Evolutionary conservation across 1,139 yeast species (phyloP).

Genomic region (Schizosaccharomyces versatilis): DNA sequence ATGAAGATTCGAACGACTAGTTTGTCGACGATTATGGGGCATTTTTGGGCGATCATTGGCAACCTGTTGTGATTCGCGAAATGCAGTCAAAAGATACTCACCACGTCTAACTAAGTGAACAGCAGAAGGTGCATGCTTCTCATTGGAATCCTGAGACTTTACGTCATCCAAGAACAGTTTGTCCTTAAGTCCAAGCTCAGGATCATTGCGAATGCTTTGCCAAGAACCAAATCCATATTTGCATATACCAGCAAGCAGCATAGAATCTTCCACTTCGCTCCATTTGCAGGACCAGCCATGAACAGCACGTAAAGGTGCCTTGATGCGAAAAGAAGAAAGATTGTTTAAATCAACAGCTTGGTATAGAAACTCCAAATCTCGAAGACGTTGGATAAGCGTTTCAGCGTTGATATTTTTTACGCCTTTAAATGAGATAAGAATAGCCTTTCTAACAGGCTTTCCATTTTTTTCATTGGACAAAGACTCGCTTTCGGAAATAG

Average conservation of each 20-base stretch:
- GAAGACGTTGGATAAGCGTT: slow-evolving; percentile 56
- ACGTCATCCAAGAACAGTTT: slow-evolving; percentile 41
- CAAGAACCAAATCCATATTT: slow-evolving; percentile 94
- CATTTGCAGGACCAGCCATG: slow-evolving; percentile 83
- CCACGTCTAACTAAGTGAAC: slow-evolving; percentile 87
- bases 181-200: slow-evolving; percentile 65
- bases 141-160: slow-evolving; percentile 23
- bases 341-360: slow-evolving; percentile 36
- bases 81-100: slow-evolving; percentile 54
- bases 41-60: not conserved
- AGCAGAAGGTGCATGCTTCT: slow-evolving; percentile 55
- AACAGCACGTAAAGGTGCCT: slow-evolving; percentile 51
- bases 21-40: not conserved
- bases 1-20: not conserved
- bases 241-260: slow-evolving; percentile 64
- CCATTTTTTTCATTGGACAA: too few relatives aligned
- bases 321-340: slow-evolving; percentile 36
- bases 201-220: slow-evolving; percentile 87
- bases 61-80: slow-evolving; percentile 26
- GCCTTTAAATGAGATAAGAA: slow-evolving; percentile 69
- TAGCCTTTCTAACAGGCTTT: slow-evolving; percentile 62
- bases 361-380: slow-evolving; percentile 48
- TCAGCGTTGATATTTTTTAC: slow-evolving; percentile 87
- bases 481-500: slow-evolving; percentile 14
- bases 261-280: slow-evolving; percentile 64